phyloP scores from a whole-genome alignment of 768 basidiomycete genomes.

The Tulasnella sp. region DNA sequence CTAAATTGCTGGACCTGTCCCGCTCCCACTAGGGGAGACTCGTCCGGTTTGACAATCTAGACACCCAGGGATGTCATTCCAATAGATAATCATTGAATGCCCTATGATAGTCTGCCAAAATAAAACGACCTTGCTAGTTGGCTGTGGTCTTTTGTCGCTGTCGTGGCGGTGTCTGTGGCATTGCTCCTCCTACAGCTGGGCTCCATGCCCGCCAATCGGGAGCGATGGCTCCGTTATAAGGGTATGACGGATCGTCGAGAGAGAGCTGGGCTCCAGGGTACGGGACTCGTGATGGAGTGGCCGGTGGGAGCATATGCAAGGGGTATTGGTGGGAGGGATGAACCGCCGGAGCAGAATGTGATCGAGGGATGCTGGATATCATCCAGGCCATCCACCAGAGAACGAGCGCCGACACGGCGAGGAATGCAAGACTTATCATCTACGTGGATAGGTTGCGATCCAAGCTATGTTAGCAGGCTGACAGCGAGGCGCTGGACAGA shows the following conservation, averaged over 20 bases:
- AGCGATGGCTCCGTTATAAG: neutral
- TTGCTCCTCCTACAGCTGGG: neutral
- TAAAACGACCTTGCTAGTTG: neutral
- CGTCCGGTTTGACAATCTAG: neutral
- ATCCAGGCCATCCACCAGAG: constrained; percentile 5
- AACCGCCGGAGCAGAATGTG: neutral
- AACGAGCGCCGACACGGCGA: neutral
- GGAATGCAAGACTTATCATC: neutral
- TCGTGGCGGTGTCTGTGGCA: neutral
- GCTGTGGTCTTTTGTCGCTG: neutral
- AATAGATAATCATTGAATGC: neutral
- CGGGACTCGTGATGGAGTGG: neutral
- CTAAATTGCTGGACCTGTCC: constrained; percentile 21
- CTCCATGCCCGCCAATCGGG: neutral
- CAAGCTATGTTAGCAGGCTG: neutral
- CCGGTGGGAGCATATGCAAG: neutral
- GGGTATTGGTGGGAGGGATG: neutral
- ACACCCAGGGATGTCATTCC: neutral
- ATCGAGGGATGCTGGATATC: neutral
- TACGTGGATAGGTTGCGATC: neutral
- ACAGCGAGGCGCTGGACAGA: neutral
- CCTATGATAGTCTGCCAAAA: neutral
- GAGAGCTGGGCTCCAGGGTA: neutral
- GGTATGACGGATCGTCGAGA: neutral
- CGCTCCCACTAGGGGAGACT: neutral